These are phyloP conservation scores for Trypanosoma mega DNA, from an alignment of 208 protist species.

Conservation along the genomic window DNA sequence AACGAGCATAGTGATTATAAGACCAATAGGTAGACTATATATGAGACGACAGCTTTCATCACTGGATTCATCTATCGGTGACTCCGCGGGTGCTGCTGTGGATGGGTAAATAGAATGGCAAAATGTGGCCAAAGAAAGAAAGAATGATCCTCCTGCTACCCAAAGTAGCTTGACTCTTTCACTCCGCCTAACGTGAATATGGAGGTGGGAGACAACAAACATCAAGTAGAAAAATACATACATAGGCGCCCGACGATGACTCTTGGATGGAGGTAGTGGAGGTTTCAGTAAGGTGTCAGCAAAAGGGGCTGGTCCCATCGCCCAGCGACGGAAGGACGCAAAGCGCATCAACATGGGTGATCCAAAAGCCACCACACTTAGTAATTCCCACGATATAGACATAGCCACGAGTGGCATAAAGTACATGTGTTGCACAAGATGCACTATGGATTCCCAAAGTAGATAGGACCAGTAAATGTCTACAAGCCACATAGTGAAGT, in stretches of 20 bases:
- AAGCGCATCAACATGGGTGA: slow-evolving; percentile 59
- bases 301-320: slow-evolving; percentile 39
- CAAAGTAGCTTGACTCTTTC: slow-evolving; percentile 45
- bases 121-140: slow-evolving; percentile 51
- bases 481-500: slow-evolving; percentile 54
- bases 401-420: slow-evolving; percentile 80
- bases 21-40: slow-evolving; percentile 58
- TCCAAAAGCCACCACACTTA: slow-evolving; percentile 32
- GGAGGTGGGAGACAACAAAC: slow-evolving; percentile 53
- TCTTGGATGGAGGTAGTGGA: too few species aligned
- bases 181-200: slow-evolving; percentile 41
- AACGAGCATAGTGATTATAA: slow-evolving; percentile 72
- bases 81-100: too few species aligned
- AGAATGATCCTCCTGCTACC: slow-evolving; percentile 42
- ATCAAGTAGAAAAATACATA: slow-evolving; percentile 72
- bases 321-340: slow-evolving; percentile 37
- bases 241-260: slow-evolving; percentile 70
- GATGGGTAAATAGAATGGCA: slow-evolving; percentile 59
- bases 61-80: slow-evolving; percentile 1
- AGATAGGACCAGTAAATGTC: slow-evolving; percentile 74
- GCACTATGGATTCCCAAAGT: slow-evolving; percentile 56
- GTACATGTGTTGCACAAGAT: slow-evolving; percentile 76
- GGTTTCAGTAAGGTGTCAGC: slow-evolving; percentile 40
- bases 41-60: slow-evolving; percentile 57
- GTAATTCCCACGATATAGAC: slow-evolving; percentile 73